Percentiles rank a stretch among this genome's conserved stretches.
These are phyloP conservation scores for Kuraishia hungarica DNA, from an alignment of 805 yeast species.

Conservation along the genomic window DNA sequence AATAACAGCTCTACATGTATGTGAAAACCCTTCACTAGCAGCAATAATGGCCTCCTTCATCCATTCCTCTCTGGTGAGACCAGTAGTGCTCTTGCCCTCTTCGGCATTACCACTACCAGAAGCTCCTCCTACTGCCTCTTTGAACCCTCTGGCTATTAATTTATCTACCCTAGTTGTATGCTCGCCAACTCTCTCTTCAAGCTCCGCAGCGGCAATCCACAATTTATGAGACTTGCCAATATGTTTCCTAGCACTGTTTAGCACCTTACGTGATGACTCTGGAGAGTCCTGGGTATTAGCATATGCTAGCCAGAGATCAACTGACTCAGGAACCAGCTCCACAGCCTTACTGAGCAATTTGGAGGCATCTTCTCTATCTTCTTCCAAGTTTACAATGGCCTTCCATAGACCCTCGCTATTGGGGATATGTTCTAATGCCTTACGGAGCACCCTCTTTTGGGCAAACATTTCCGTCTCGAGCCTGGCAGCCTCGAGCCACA, in stretches of 20 bases:
- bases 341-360: slow-evolving; percentile 58
- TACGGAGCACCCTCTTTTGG: slow-evolving; percentile 52
- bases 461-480: slow-evolving; percentile 51
- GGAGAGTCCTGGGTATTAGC: slow-evolving; percentile 29
- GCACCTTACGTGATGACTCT: slow-evolving; percentile 40
- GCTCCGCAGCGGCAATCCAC: slow-evolving; percentile 63
- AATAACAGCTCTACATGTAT: slow-evolving; percentile 43
- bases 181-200: slow-evolving; percentile 48
- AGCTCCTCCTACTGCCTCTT: slow-evolving; percentile 21
- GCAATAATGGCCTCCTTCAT: slow-evolving; percentile 43
- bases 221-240: slow-evolving; percentile 40
- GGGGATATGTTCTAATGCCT: slow-evolving; percentile 64
- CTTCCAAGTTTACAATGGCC: slow-evolving; percentile 51
- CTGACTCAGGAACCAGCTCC: slow-evolving; percentile 55
- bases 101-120: slow-evolving; percentile 4
- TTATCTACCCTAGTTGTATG: slow-evolving; percentile 36
- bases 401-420: slow-evolving; percentile 58
- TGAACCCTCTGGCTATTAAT: slow-evolving; percentile 39
- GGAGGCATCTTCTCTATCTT: slow-evolving; percentile 31
- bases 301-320: slow-evolving; percentile 58
- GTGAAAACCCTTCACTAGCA: slow-evolving; percentile 34
- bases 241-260: slow-evolving; percentile 53
- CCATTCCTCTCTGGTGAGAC: slow-evolving; percentile 39
- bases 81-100: not conserved
- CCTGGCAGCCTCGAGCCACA: slow-evolving; percentile 70